Evolutionary conservation across 2,329 filamentous ascomycete genomes (phyloP).

Genomic region (Colletotrichum sp.): DNA sequence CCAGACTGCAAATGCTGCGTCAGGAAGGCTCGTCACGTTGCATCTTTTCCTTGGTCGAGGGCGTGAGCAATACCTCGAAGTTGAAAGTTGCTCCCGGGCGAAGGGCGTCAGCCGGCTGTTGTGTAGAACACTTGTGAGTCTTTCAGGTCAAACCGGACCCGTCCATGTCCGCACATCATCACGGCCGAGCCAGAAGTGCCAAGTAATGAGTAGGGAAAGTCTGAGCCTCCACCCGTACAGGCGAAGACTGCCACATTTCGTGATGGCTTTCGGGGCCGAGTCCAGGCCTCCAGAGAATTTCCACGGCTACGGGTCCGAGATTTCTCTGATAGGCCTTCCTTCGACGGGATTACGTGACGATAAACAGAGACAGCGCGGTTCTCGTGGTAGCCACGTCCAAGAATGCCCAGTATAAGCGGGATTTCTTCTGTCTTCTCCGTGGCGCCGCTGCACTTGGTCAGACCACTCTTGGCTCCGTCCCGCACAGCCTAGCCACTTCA

Average conservation of each 20-base stretch:
- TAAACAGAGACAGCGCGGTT: not conserved
- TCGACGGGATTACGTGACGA: not conserved
- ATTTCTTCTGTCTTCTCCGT: not conserved
- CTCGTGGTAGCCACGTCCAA: not conserved
- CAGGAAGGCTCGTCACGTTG: not conserved
- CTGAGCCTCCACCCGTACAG: not conserved
- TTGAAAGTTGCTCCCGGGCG: not conserved
- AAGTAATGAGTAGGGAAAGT: not conserved
- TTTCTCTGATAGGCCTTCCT: not conserved
- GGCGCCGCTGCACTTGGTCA: constrained; percentile 4
- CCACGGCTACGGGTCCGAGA: not conserved
- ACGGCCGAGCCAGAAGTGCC: not conserved
- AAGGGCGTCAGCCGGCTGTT: not conserved
- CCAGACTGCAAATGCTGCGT: not conserved
- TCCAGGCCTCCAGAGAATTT: not conserved
- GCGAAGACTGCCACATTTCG: not conserved
- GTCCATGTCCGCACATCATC: not conserved
- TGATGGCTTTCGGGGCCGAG: not conserved
- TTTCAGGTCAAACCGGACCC: not conserved
- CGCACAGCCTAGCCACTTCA: not conserved
- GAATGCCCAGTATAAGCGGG: not conserved
- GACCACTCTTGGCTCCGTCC: not conserved
- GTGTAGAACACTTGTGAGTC: not conserved
- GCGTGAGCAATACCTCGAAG: not conserved
- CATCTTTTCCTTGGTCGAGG: not conserved